Base-by-base conservation (phyloP, 2,329 filamentous ascomycete species). In the Botrytis porri region DNA sequence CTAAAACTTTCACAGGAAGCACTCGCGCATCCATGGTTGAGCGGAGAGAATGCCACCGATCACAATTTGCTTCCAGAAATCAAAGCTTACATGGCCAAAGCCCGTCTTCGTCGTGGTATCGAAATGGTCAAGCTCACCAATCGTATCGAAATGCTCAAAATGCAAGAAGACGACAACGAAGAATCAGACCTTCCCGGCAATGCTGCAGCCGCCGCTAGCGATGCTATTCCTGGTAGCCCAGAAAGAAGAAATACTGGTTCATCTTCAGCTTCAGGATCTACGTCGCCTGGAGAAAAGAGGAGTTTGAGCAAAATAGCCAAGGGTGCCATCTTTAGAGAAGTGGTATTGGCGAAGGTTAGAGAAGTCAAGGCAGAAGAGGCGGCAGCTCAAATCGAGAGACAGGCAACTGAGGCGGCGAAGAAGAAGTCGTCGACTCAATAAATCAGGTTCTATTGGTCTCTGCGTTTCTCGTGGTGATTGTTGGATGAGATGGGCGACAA, bases 51-150 rank as follows among this genome's bases (percentile, higher is more conserved):
- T 75, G 96, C 96, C 75, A 94, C 92, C 75, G 95, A 98, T 83
- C 94, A 98, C 89, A 95, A 99, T 87, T 88, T 99, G 88, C 85
- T 99, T 82, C 96, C 96, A 77, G 96, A 99, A 85, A 97, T 99
- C 86, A 93, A 93, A 83, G 92, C 94, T 70, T 97, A 96, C 85
- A 94, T 97, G 83, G 92, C 95, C 76, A 94, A 94, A 83, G 93
- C 94, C 73, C 94, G 94, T 75, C 92, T 99, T 78, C 92, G 92
- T 83, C 92, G 95, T 76, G 95, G 95, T 79, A 97, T 99, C 84
- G 94, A 98, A 83, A 91, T 97, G 80, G 93, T 98, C 86, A 98
- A 97, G 84, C 89, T 99, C 71, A 90, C 94, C 77, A 98, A 98
- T 84, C 93, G 95, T 76, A 98, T 99, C 84, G 94, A 97, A 82